phyloP scores from a whole-genome alignment of 257 asterid species.

The Nicotiana attenuata region DNA sequence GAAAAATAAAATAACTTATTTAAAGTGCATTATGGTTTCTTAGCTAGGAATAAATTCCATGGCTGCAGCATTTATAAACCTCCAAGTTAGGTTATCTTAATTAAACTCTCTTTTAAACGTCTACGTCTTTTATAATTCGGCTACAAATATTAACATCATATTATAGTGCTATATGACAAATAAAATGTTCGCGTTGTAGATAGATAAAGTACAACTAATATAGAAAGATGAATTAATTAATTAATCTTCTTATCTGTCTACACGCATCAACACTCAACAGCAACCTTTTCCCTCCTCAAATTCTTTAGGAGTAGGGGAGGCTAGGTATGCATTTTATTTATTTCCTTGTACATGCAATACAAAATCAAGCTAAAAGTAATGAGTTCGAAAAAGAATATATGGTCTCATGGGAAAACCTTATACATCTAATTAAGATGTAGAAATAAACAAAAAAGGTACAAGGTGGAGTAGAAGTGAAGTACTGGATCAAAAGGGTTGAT shows the following conservation, averaged over 20 bases:
- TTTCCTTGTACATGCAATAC: too few relatives aligned
- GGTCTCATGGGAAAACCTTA: not conserved
- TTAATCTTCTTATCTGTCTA: not conserved
- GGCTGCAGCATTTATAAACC: not conserved
- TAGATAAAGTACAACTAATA: not conserved
- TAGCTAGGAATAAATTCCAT: not conserved
- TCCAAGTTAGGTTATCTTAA: conserved; percentile 1
- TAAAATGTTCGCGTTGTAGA: not conserved
- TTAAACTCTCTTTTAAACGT: not conserved
- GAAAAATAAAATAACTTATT: not conserved
- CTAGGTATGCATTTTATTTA: too few relatives aligned
- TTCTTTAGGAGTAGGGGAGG: not conserved
- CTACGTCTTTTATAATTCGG: not conserved
- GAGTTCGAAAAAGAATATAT: not conserved
- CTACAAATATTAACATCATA: not conserved
- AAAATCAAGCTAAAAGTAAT: not conserved
- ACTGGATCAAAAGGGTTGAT: not conserved
- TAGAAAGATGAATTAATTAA: not conserved
- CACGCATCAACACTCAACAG: not conserved
- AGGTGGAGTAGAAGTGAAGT: not conserved
- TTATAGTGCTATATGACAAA: not conserved
- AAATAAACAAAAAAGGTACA: not conserved
- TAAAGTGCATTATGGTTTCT: too few relatives aligned
- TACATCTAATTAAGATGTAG: too few relatives aligned
- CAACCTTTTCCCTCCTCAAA: too few relatives aligned